phyloP scores from a whole-genome alignment of 2,329 filamentous ascomycete species.

The Alternaria sp. region DNA sequence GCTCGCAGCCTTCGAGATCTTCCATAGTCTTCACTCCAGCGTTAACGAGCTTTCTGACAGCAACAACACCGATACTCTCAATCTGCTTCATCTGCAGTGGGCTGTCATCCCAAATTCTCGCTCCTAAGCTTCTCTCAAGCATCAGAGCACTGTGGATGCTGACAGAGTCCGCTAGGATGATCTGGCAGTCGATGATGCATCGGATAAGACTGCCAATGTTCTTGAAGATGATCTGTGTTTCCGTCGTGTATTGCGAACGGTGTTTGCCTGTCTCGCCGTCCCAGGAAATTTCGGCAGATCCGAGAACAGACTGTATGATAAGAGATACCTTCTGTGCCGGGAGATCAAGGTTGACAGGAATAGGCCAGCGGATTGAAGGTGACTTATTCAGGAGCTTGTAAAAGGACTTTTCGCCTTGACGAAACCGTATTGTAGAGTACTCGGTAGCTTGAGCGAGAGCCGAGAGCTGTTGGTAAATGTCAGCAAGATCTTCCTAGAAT shows the following conservation, averaged over 20 bases:
- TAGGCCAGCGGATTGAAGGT: slow-evolving; percentile 72
- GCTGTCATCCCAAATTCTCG: slow-evolving; percentile 82
- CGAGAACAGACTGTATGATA: slow-evolving; percentile 78
- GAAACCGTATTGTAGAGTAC: slow-evolving; percentile 76
- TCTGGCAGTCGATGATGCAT: slow-evolving; percentile 78
- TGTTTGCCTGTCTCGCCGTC: slow-evolving; percentile 66
- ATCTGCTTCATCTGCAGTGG: slow-evolving; percentile 85
- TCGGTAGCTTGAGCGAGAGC: slow-evolving; percentile 73
- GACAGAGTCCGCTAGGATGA: slow-evolving; percentile 69
- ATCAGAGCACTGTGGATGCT: slow-evolving; percentile 75
- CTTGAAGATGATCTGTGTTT: slow-evolving; percentile 71
- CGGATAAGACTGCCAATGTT: slow-evolving; percentile 74
- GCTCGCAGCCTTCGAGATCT: slow-evolving; percentile 71
- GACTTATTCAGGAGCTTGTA: slow-evolving; percentile 78
- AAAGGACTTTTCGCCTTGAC: slow-evolving; percentile 70
- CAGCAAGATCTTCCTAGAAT: slow-evolving; percentile 3
- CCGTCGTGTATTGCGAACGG: slow-evolving; percentile 65
- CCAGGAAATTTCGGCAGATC: slow-evolving; percentile 64
- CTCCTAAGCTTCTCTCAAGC: slow-evolving; percentile 77
- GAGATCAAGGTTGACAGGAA: slow-evolving; percentile 71
- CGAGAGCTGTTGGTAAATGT: slow-evolving; percentile 63
- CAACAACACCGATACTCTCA: slow-evolving; percentile 76
- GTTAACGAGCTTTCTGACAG: slow-evolving; percentile 75
- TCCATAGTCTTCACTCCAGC: slow-evolving; percentile 76
- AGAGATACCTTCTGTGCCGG: slow-evolving; percentile 79